phyloP scores from a whole-genome alignment of 2,329 filamentous ascomycete genomes.

The Cladosporium colombiae region DNA sequence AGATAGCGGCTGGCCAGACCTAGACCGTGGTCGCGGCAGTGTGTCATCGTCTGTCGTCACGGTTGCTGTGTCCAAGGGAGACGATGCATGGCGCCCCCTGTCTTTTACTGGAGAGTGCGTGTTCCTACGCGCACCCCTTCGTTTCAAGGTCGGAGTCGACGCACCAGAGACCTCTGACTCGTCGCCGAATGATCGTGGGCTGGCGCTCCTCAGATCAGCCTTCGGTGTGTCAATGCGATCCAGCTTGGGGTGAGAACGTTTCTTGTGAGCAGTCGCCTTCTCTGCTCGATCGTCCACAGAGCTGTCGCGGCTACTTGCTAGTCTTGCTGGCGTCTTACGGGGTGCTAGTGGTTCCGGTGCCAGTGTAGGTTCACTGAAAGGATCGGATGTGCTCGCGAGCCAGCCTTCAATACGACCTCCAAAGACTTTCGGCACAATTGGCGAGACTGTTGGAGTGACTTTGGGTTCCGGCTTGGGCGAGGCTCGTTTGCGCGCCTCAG shows the following conservation, averaged over 20 bases:
- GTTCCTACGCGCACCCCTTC: conserved; percentile 38
- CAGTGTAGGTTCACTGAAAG: conserved; percentile 39
- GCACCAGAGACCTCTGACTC: conserved; percentile 18
- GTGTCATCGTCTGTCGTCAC: conserved; percentile 31
- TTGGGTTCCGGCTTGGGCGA: conserved; percentile 19
- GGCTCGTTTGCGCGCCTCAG: conserved; percentile 1
- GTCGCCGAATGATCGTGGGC: conserved; percentile 14
- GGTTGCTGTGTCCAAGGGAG: conserved; percentile 36
- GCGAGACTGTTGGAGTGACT: conserved; percentile 28
- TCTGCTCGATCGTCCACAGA: conserved; percentile 21
- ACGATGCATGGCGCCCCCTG: conserved; percentile 35
- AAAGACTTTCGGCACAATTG: conserved; percentile 49
- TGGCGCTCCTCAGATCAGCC: conserved; percentile 8
- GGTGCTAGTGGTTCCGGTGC: conserved; percentile 34
- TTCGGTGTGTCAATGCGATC: conserved; percentile 23
- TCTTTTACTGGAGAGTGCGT: conserved; percentile 45
- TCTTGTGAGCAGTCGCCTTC: conserved; percentile 24
- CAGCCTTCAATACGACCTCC: conserved; percentile 61
- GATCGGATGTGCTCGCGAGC: conserved; percentile 49
- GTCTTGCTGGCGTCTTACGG: conserved; percentile 26
- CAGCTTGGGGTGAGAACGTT: conserved; percentile 26
- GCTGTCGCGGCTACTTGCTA: conserved; percentile 14
- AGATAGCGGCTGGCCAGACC: conserved; percentile 45
- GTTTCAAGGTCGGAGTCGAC: conserved; percentile 37
- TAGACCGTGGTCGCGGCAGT: conserved; percentile 16